These are phyloP conservation scores for Aspergillus spinulosporus DNA, from an alignment of 2,329 filamentous ascomycete species.

Conservation along the genomic window DNA sequence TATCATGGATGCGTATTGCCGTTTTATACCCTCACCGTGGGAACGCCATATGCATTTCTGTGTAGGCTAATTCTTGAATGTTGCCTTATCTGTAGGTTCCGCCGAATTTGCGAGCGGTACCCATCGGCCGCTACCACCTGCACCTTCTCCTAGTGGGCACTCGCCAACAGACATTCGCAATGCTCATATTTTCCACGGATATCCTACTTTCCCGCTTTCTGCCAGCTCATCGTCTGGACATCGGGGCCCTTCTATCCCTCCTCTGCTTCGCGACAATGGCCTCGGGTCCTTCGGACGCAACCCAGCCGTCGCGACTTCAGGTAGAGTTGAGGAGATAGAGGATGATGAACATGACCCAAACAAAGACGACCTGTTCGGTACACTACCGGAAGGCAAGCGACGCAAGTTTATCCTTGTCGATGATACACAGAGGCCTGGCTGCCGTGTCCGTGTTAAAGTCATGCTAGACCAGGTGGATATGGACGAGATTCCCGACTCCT, in stretches of 20 bases:
- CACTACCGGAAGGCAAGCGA: conserved; percentile 84
- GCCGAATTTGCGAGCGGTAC: conserved; percentile 49
- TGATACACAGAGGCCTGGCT: conserved; percentile 72
- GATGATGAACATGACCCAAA: conserved; percentile 32
- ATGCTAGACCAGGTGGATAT: conserved; percentile 92
- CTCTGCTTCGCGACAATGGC: conserved; percentile 59
- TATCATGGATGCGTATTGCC: conserved; percentile 22
- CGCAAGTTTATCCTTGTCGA: conserved; percentile 97
- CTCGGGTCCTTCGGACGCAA: conserved; percentile 46
- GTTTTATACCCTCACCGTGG: conserved; percentile 16
- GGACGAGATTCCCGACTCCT: conserved; percentile 93
- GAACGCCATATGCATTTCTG: conserved; percentile 29
- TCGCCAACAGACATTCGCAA: conserved; percentile 69
- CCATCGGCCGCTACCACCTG: conserved; percentile 64
- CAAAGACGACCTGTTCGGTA: conserved; percentile 77
- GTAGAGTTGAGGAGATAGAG: conserved; percentile 24
- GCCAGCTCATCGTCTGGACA: conserved; percentile 54
- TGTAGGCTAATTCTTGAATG: conserved; percentile 45
- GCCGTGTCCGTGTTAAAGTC: conserved; percentile 82
- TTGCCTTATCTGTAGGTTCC: conserved; percentile 35
- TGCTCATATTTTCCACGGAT: conserved; percentile 71
- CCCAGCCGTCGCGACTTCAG: conserved; percentile 35
- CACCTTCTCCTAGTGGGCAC: conserved; percentile 54
- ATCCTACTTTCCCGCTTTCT: conserved; percentile 62
- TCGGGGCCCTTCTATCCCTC: conserved; percentile 61